Base-by-base conservation (phyloP, 192 early-diverging fungal genomes). In the Backusella circina region DNA sequence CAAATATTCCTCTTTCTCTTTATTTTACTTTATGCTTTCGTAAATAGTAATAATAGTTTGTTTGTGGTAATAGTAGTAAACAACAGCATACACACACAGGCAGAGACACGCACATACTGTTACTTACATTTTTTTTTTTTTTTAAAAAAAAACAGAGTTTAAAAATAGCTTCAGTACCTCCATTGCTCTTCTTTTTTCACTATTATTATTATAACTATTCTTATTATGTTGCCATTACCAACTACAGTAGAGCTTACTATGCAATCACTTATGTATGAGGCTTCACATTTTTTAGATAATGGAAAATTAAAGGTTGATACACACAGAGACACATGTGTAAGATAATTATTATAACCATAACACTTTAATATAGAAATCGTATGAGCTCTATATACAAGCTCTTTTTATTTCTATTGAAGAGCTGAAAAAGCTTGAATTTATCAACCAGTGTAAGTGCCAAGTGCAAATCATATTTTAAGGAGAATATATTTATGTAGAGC, bases 361-460 rank as follows among this genome's bases (percentile, higher is more conserved):
- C 66, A 21, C 6, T 9, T 64, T 73, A 26, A 28, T 21, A 39
- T 57, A 79, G 77, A 51, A n/a, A 41, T 73, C 77, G 1, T 79
- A 65, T 74, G 72, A 74, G 10, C 35, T 79, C 15, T 85, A 86
- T 74, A 72, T 88, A 31, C 79, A 84, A 69, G 83, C 84, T 67
- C 79, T 88, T 9, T 69, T 79, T 28, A 47, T 79, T 31, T 77
- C 82, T 16, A 71, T 82, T 16, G 79, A 80, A 32, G 84, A 88
- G 18, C 72, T 88, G 15, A 75, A 83, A 69, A 80, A 77, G 31
- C 78, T 86, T 57, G 83, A 83, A 75, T 86, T 86, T 70, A 74
- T 84, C 67, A 80, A 85, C 74, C 79, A 88, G 70, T 80, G 87
- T 83, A 80, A 75, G 80, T 81, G 38, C 30, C 67, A 15, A 18